phyloP scores from a whole-genome alignment of 129 eudicot genomes.

The Flaveria ramosissima region DNA sequence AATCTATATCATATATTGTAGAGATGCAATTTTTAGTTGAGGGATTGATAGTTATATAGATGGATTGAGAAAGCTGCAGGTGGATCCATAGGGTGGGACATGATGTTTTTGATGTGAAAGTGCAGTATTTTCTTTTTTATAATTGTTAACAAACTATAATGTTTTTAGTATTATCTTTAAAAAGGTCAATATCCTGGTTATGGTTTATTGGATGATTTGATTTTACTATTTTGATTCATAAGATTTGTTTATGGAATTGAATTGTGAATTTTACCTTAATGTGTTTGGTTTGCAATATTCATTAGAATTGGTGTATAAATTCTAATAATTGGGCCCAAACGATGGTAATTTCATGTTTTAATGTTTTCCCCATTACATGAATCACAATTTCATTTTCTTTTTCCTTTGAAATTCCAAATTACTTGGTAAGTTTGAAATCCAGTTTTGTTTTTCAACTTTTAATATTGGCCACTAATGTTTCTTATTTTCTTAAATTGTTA shows the following conservation, averaged over 20 bases:
- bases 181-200: not conserved
- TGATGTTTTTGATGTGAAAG: constrained; percentile 6
- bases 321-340: too few species aligned
- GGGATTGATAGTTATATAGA: constrained; percentile 27
- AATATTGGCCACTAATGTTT: too few species aligned
- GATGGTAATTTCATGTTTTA: too few species aligned
- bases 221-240: not conserved
- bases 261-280: too few species aligned
- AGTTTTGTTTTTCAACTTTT: too few species aligned
- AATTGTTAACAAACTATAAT: not conserved
- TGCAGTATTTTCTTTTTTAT: not conserved
- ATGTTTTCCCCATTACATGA: too few species aligned
- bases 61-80: constrained; percentile 22
- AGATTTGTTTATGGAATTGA: not conserved
- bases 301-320: too few species aligned
- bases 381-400: too few species aligned
- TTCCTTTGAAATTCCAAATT: too few species aligned
- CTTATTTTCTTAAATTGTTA: too few species aligned
- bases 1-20: not conserved
- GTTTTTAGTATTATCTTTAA: not conserved
- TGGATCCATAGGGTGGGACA: constrained; percentile 21
- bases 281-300: too few species aligned
- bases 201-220: not conserved
- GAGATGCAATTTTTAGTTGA: not conserved
- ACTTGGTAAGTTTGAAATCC: too few species aligned